Conservation (phyloP, 2,329 filamentous ascomycete species). For the Drechslerella dactyloides region DNA sequence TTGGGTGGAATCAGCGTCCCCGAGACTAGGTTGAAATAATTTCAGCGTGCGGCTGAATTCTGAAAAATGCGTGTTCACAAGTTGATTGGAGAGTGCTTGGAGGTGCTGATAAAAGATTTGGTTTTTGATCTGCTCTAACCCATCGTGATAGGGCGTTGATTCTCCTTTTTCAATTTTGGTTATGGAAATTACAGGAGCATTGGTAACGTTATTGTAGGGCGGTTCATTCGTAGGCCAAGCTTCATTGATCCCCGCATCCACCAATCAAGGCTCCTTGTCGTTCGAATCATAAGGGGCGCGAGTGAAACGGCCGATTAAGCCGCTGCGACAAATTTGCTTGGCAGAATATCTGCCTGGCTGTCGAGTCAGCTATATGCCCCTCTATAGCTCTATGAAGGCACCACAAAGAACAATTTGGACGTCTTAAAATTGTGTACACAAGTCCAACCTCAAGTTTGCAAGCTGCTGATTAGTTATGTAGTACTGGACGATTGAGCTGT, state of each 20-base stretch:
- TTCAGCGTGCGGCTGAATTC: neutral
- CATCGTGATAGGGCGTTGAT: neutral
- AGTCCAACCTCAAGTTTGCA: too few species aligned
- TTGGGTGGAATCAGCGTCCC: too few species aligned
- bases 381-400: too few species aligned
- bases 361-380: neutral
- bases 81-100: too few species aligned
- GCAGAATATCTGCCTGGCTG: neutral
- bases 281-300: conserved; percentile 1
- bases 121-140: too few species aligned
- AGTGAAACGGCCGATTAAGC: conserved; percentile 1
- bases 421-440: too few species aligned
- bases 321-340: neutral
- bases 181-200: conserved; percentile 39
- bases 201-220: conserved; percentile 42
- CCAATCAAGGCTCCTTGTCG: conserved; percentile 16
- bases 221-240: conserved; percentile 9
- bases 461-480: too few species aligned
- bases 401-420: too few species aligned
- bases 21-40: neutral
- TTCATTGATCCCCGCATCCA: neutral
- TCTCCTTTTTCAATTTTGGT: conserved; percentile 23
- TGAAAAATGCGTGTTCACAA: too few species aligned
- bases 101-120: too few species aligned
- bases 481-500: too few species aligned